Conservation (phyloP, 306 rosid species). For the Echinosophora koreensis region DNA sequence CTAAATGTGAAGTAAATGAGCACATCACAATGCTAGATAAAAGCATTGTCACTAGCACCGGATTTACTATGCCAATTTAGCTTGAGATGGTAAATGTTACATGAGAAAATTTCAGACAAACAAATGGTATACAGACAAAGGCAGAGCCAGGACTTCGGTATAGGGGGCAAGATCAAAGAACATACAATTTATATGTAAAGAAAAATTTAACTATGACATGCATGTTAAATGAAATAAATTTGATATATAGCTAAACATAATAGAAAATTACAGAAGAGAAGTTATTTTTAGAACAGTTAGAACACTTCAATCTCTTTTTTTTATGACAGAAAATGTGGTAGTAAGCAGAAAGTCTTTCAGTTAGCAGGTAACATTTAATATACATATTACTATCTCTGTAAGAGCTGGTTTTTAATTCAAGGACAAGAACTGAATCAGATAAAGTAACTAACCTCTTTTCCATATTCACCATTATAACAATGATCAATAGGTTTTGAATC, state of each 20-base stretch:
- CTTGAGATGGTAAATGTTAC: conserved; percentile 21
- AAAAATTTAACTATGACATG: too few relatives aligned
- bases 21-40: conserved; percentile 15
- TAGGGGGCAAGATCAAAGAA: too few relatives aligned
- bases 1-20: conserved; percentile 1
- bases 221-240: too few relatives aligned
- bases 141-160: too few relatives aligned
- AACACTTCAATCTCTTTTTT: neutral
- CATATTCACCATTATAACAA: conserved; percentile 71
- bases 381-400: neutral
- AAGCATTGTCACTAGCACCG: conserved; percentile 1
- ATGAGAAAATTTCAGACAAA: conserved; percentile 4
- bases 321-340: conserved; percentile 11
- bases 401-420: neutral
- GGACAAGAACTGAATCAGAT: neutral
- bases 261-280: neutral
- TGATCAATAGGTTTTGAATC: conserved; percentile 64
- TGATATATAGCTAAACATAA: neutral
- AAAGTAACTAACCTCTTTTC: conserved; percentile 71
- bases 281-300: neutral
- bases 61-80: conserved; percentile 11
- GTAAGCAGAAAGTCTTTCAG: neutral
- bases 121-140: neutral
- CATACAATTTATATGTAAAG: too few relatives aligned
- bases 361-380: neutral